A percentile compares a stretch with the other conserved stretches of the same genome.
phyloP scores from a whole-genome alignment of 352 stramenopile genomes.

The Globisporangium splendens region DNA sequence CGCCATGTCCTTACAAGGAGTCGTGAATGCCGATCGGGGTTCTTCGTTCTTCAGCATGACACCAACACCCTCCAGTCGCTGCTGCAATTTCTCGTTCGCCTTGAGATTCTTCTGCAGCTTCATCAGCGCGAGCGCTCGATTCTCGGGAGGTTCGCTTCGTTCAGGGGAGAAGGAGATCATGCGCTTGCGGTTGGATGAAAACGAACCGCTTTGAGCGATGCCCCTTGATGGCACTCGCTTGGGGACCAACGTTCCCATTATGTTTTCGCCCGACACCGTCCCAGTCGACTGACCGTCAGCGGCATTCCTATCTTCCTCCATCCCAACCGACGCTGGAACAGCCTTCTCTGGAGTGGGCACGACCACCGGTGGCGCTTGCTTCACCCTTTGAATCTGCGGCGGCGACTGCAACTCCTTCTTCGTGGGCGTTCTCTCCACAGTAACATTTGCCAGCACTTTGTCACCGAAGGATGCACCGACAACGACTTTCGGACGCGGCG shows the following conservation, averaged over 20 bases:
- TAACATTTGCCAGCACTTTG: slow-evolving; percentile 5
- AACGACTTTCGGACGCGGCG: slow-evolving; percentile 9
- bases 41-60: slow-evolving; percentile 12
- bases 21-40: slow-evolving; percentile 14
- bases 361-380: slow-evolving; percentile 15
- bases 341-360: slow-evolving; percentile 31
- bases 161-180: slow-evolving; percentile 83
- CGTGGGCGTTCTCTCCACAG: slow-evolving; percentile 46
- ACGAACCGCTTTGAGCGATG: slow-evolving; percentile 74
- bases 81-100: slow-evolving; percentile 62
- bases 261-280: neutral
- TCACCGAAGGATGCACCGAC: slow-evolving; percentile 27
- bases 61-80: slow-evolving; percentile 43
- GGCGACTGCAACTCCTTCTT: slow-evolving; percentile 30
- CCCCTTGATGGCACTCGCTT: slow-evolving; percentile 30
- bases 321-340: slow-evolving; percentile 6
- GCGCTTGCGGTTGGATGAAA: slow-evolving; percentile 57
- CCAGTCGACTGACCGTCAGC: neutral
- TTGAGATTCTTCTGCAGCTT: slow-evolving; percentile 75
- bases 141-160: slow-evolving; percentile 48
- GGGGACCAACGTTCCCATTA: neutral
- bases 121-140: slow-evolving; percentile 42
- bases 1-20: slow-evolving; percentile 10
- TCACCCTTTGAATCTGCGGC: slow-evolving; percentile 14
- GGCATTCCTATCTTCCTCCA: slow-evolving; percentile 1